phyloP scores from a whole-genome alignment of 176 grass and related monocot genomes.

The Calamus simplicifolius region DNA sequence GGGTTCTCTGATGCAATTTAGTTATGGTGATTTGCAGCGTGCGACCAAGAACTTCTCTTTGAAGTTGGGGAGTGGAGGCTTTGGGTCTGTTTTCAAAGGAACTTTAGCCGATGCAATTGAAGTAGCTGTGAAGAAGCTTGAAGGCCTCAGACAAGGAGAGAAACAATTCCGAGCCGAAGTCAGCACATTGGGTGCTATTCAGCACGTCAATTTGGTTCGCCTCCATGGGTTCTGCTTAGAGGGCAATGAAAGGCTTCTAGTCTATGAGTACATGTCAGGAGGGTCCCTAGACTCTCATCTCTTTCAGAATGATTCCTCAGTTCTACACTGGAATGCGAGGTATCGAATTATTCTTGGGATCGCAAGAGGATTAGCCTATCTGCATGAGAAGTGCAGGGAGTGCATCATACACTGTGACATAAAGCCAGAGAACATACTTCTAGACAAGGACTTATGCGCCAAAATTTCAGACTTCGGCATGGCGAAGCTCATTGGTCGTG shows the following conservation, averaged over 20 bases:
- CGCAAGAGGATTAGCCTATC: slow-evolving; percentile 25
- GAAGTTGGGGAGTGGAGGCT: slow-evolving; percentile 25
- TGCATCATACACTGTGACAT: slow-evolving; percentile 37
- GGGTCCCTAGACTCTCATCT: slow-evolving; percentile 28
- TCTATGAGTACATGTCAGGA: slow-evolving; percentile 32
- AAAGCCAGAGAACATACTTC: slow-evolving; percentile 41
- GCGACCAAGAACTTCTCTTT: slow-evolving; percentile 32
- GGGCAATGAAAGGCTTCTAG: slow-evolving; percentile 18
- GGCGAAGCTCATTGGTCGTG: slow-evolving; percentile 28
- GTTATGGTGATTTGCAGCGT: slow-evolving; percentile 14
- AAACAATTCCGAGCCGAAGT: slow-evolving; percentile 35
- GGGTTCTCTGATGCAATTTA: slow-evolving; percentile 6
- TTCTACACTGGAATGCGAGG: slow-evolving; percentile 26
- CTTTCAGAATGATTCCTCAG: slow-evolving; percentile 1
- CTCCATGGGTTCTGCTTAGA: slow-evolving; percentile 23
- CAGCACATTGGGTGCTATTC: slow-evolving; percentile 24
- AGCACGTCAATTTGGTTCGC: slow-evolving; percentile 25
- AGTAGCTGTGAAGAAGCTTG: slow-evolving; percentile 35
- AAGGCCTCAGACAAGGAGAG: slow-evolving; percentile 28
- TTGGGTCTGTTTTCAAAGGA: slow-evolving; percentile 34
- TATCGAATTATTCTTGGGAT: slow-evolving; percentile 25
- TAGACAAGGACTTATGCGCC: slow-evolving; percentile 10
- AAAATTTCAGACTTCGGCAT: slow-evolving; percentile 41
- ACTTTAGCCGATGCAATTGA: slow-evolving; percentile 5
- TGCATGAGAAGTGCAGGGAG: slow-evolving; percentile 28